A percentile compares a stretch with the other conserved stretches of the same genome.
phyloP scores from a whole-genome alignment of 1,284 basidiomycete genomes.

The Cystobasidiaceae sp. region DNA sequence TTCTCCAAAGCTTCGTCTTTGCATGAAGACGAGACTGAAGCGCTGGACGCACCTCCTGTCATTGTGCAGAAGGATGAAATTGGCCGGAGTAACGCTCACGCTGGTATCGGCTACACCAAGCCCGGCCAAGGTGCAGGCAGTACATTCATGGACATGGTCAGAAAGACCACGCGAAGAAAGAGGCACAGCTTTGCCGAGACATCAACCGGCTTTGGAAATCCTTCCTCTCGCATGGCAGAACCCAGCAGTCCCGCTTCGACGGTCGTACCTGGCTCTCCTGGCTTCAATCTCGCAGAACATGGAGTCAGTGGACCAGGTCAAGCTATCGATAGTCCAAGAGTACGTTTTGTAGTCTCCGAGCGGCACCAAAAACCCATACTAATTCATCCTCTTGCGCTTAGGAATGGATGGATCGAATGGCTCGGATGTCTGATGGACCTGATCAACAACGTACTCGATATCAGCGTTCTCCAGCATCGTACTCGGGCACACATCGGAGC shows the following conservation, averaged over 20 bases:
- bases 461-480: not conserved
- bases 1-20: constrained; percentile 4
- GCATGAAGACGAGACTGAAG: constrained; percentile 4
- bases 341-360: not conserved
- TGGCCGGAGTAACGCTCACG: not conserved
- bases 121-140: not conserved
- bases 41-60: constrained; percentile 2
- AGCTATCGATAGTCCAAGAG: constrained; percentile 1
- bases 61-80: not conserved
- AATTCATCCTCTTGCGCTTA: not conserved
- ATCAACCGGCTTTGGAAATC: not conserved
- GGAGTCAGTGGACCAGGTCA: constrained; percentile 10
- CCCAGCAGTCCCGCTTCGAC: constrained; percentile 9
- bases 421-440: not conserved
- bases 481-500: constrained; percentile 1
- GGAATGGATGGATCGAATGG: constrained; percentile 13
- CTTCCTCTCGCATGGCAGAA: not conserved
- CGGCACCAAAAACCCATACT: not conserved
- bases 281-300: constrained; percentile 15
- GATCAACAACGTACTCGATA: not conserved
- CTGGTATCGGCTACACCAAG: not conserved
- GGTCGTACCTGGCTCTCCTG: constrained; percentile 5
- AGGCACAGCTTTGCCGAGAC: not conserved
- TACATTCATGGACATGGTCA: constrained; percentile 8
- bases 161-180: constrained; percentile 11